Evolutionary conservation across 108 stramenopile species (phyloP), one percentile per base, ranked within the genome.

Genomic region (Nitzschia palea): DNA sequence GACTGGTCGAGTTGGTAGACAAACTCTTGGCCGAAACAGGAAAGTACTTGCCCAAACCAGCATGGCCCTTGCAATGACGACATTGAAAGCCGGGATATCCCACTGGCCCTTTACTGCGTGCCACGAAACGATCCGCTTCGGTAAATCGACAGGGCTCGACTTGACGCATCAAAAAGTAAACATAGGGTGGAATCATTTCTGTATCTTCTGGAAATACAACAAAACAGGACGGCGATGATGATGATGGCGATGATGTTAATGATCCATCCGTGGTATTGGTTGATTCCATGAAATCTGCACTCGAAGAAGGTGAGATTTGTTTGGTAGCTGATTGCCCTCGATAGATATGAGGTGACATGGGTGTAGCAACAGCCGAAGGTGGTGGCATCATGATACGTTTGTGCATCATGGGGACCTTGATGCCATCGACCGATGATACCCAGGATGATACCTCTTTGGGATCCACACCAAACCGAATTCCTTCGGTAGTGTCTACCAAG

Each of bases 11-110:
- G 47, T 87, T 87, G 27, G 86, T 87, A 8, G 73, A 67, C 44
- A 87, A 59, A 22, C 67, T 67, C 50, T 82, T 83, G 52, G 76
- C 51, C 0, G 76, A 70, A 12, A 80, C 57, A 3, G 86, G 86
- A 71, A 84, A 87, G 66, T 87, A 87, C 54, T 87, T 87, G 1
- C 86, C 86, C 25, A 87, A 55, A 12, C 86, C 86, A 14, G 86
- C 86, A 54, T 87, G 86, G 9, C 86, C 86, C 34, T 77, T 37
- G 54, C 86, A 87, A 57, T 87, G 86, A 12, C 83, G 82, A 55
- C 86, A 87, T 57, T 87, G 82, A 50, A 87, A 87, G 8, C 86
- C 86, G 26, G 82, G 74, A 66, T 71, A 87, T 1, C 86, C 86
- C 2, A 82, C 79, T 17, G 80, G 82, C 3, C 86, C 80, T 54